phyloP scores from a whole-genome alignment of 805 yeast species.

The Barnettozyma populi region DNA sequence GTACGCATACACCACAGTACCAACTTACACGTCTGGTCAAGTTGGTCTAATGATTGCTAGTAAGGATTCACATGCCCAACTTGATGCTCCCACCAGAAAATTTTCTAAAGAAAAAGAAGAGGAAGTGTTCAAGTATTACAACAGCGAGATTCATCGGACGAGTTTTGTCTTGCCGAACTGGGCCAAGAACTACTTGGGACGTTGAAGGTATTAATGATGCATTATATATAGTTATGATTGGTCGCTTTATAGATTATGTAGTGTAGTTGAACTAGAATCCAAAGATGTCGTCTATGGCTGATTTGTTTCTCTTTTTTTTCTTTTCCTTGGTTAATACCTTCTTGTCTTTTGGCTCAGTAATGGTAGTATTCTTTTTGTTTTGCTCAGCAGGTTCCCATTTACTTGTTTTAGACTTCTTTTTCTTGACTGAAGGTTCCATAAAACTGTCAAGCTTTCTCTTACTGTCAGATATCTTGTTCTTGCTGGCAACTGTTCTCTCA shows the following conservation, averaged over 20 bases:
- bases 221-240: not conserved
- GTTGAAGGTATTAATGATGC: not conserved
- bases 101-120: conserved; percentile 41
- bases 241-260: not conserved
- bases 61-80: conserved; percentile 41
- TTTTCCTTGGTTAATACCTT: not conserved
- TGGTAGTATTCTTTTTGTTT: not conserved
- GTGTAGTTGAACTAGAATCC: conserved; percentile 22
- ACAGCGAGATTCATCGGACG: conserved; percentile 57
- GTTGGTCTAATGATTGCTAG: conserved; percentile 73
- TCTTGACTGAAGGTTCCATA: not conserved
- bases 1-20: conserved; percentile 77
- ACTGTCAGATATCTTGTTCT: not conserved
- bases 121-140: conserved; percentile 57
- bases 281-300: conserved; percentile 72
- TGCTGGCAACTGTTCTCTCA: not conserved
- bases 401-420: not conserved
- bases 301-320: conserved; percentile 26
- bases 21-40: conserved; percentile 86
- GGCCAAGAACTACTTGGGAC: conserved; percentile 43
- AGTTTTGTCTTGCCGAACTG: conserved; percentile 77
- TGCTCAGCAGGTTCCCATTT: not conserved
- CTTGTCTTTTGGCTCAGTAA: not conserved
- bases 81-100: conserved; percentile 48
- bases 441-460: not conserved